Evolutionary conservation across 2,329 filamentous ascomycete genomes (phyloP).

Genomic region (Calonectria fujianensis): DNA sequence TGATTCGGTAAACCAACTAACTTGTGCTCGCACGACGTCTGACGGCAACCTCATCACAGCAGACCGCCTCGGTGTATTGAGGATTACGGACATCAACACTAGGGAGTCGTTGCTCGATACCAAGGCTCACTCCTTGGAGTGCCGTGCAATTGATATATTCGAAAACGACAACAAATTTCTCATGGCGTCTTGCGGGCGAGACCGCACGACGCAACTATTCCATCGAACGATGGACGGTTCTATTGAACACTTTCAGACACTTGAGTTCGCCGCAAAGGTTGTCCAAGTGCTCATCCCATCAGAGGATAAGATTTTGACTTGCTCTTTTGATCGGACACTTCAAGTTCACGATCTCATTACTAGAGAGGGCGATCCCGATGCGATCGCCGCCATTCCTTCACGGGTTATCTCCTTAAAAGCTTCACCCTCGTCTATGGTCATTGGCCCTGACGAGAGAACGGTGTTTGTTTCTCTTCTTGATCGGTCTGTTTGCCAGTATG

Average conservation of each 20-base stretch:
- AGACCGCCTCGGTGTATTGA: conserved; percentile 89
- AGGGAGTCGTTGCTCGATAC: conserved; percentile 80
- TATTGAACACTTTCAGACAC: conserved; percentile 90
- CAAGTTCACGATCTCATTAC: conserved; percentile 87
- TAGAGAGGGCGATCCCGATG: conserved; percentile 78
- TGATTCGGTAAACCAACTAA: conserved; percentile 75
- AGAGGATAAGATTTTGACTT: conserved; percentile 86
- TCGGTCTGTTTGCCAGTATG: conserved; percentile 76
- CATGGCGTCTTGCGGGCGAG: conserved; percentile 88
- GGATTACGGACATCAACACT: conserved; percentile 78
- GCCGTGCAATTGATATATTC: conserved; percentile 86
- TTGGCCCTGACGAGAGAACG: conserved; percentile 77
- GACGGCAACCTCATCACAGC: conserved; percentile 84
- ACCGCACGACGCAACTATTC: conserved; percentile 96
- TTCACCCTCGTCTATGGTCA: conserved; percentile 88
- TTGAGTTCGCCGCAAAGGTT: conserved; percentile 94
- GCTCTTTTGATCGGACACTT: conserved; percentile 90
- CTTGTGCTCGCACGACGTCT: conserved; percentile 75
- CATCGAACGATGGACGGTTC: conserved; percentile 71
- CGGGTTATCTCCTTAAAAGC: conserved; percentile 89
- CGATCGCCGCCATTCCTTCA: conserved; percentile 84
- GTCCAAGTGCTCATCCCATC: conserved; percentile 84
- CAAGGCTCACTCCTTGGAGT: conserved; percentile 90
- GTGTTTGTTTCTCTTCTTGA: conserved; percentile 77
- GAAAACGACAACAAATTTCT: conserved; percentile 77